Conservation (phyloP, 371 early-diverging fungal genomes). For the Saksenaea vasiformis region DNA sequence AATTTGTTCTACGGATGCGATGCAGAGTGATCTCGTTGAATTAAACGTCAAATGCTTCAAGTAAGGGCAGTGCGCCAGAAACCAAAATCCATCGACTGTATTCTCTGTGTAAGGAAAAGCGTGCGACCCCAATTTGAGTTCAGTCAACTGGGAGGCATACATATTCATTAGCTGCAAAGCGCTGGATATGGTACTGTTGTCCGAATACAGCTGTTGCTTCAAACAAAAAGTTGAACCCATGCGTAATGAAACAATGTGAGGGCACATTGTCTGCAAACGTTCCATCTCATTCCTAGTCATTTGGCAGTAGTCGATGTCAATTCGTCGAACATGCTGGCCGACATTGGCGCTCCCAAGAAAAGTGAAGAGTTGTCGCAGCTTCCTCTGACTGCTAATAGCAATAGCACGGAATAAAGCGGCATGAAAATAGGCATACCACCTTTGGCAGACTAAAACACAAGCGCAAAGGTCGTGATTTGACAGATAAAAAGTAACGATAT, state of each 20-base stretch:
- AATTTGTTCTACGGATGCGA: background rate
- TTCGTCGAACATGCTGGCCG: background rate
- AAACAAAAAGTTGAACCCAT: background rate
- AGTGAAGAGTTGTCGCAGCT: background rate
- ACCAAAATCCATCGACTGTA: background rate
- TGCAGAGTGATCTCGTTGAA: background rate
- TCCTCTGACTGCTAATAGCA: background rate
- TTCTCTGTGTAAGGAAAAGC: background rate
- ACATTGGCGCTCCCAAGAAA: background rate
- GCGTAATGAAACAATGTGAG: background rate
- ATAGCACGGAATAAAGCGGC: background rate
- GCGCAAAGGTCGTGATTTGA: background rate
- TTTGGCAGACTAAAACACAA: background rate
- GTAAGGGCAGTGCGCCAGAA: background rate
- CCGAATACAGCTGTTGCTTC: background rate
- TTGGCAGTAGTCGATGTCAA: background rate
- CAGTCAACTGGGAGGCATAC: background rate
- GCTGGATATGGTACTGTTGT: background rate
- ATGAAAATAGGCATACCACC: background rate
- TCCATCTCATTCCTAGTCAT: background rate
- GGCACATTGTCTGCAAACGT: background rate
- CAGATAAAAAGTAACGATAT: background rate
- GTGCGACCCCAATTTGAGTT: background rate
- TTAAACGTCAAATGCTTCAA: background rate
- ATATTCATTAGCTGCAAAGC: background rate